Conservation (phyloP, 148 eudicot species). For the Linanthus parryae region DNA sequence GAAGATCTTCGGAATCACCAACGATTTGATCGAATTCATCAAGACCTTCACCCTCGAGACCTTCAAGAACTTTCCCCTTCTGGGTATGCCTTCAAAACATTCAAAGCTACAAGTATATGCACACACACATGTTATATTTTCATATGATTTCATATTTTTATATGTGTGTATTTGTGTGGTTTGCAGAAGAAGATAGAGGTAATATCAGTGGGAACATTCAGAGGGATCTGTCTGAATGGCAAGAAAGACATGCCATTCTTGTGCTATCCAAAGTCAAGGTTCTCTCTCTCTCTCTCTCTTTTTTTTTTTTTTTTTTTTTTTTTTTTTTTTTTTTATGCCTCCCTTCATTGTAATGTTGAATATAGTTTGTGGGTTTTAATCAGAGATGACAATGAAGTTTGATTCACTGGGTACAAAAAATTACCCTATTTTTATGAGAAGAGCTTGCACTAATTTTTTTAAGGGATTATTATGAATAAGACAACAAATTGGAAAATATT, state of each 20-base stretch:
- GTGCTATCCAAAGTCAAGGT: conserved; percentile 87
- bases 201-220: conserved; percentile 32
- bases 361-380: not conserved
- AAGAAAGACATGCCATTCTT: conserved; percentile 69
- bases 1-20: conserved; percentile 48
- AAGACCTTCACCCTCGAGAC: conserved; percentile 62
- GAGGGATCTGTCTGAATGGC: conserved; percentile 86
- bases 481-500: no score
- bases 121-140: not conserved
- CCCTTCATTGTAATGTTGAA: conserved; percentile 7
- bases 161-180: no score
- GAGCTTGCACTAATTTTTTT: no score
- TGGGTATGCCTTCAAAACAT: conserved; percentile 24
- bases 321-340: not conserved
- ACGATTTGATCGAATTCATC: conserved; percentile 53
- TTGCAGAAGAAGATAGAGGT: conserved; percentile 41
- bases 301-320: not conserved
- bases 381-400: not conserved
- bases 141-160: no score
- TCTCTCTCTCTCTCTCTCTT: not conserved
- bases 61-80: conserved; percentile 63
- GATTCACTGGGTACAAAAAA: not conserved
- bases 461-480: no score
- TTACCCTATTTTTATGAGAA: not conserved
- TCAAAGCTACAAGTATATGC: not conserved